Conservation (phyloP, 805 yeast genomes). For the Zygoascus tannicola region DNA sequence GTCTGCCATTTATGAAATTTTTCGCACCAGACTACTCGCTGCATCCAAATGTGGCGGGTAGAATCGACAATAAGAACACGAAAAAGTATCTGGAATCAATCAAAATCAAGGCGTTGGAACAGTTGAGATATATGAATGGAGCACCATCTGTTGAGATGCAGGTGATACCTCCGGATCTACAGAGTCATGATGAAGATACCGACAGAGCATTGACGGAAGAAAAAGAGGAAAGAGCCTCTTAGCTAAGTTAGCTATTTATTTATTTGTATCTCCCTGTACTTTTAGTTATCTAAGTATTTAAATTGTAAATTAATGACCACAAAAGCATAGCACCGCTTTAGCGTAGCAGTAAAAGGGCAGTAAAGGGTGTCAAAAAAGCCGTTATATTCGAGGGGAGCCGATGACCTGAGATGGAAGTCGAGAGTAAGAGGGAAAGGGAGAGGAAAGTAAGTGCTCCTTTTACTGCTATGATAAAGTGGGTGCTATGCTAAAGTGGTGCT, state of each 20-base stretch:
- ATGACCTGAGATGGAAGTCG: too few species aligned
- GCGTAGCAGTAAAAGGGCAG: neutral
- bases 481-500: too few species aligned
- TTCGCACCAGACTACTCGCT: constrained; percentile 87
- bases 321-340: too few species aligned
- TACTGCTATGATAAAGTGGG: neutral
- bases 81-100: constrained; percentile 76
- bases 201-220: constrained; percentile 29
- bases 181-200: constrained; percentile 31
- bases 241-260: neutral
- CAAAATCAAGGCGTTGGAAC: constrained; percentile 66
- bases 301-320: neutral
- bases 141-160: constrained; percentile 95
- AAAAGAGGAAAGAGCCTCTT: constrained; percentile 15
- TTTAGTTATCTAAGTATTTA: neutral
- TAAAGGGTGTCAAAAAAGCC: too few species aligned
- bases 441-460: neutral
- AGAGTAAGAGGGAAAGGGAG: neutral
- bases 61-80: constrained; percentile 77
- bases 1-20: constrained; percentile 67
- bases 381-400: too few species aligned
- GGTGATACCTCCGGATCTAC: constrained; percentile 67
- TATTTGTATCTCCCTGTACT: neutral
- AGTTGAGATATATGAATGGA: constrained; percentile 68
- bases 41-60: constrained; percentile 73